A percentile compares a stretch with the other conserved stretches of the same genome.
These are phyloP conservation scores for Teratosphaeria pseudoeucalypti DNA, from an alignment of 2,329 filamentous ascomycete genomes.

Conservation along the genomic window DNA sequence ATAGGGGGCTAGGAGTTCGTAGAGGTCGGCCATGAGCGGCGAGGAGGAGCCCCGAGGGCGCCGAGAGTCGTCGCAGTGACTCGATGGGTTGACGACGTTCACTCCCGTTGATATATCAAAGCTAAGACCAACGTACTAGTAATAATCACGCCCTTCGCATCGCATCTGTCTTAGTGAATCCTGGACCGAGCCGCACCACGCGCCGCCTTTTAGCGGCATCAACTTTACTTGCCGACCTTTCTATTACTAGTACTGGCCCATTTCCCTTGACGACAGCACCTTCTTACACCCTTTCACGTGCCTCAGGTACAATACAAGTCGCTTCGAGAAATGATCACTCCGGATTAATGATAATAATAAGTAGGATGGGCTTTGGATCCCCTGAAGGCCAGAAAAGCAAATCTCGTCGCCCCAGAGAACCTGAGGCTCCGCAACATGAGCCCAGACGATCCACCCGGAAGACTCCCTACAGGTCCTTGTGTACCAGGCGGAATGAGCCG, in stretches of 20 bases:
- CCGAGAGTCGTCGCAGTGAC: neutral
- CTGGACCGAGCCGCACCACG: neutral
- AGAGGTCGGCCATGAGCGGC: slow-evolving; percentile 35
- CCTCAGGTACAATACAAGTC: neutral
- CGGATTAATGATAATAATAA: neutral
- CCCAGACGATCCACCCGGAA: neutral
- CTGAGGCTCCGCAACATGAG: neutral
- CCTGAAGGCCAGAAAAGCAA: neutral
- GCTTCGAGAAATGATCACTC: neutral
- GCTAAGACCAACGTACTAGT: neutral
- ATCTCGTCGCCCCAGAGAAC: neutral
- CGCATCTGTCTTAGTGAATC: neutral
- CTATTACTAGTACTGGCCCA: neutral
- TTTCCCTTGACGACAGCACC: neutral
- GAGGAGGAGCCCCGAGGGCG: neutral
- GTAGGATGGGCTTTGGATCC: neutral
- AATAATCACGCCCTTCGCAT: neutral
- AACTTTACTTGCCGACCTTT: neutral
- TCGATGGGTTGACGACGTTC: neutral
- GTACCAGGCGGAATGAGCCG: neutral
- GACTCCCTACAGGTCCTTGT: neutral
- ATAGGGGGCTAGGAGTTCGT: slow-evolving; percentile 60
- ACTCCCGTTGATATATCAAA: neutral
- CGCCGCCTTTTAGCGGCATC: neutral
- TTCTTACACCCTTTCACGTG: neutral